These are phyloP conservation scores for Dunaliella primolecta DNA, from an alignment of 139 green algal genomes.

Conservation along the genomic window DNA sequence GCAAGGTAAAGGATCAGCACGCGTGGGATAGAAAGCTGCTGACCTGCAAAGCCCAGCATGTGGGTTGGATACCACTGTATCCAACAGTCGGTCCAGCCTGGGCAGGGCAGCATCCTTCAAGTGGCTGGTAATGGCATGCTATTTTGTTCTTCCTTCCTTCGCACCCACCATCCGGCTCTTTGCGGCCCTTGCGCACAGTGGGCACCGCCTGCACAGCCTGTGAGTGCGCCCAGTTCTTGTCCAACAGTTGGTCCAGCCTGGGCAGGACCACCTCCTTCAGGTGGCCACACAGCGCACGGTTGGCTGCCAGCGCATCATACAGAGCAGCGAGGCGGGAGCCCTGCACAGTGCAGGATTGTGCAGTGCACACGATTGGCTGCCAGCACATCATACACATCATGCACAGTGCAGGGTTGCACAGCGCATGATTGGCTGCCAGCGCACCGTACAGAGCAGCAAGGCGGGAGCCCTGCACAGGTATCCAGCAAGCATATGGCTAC, in stretches of 20 bases:
- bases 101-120: neutral
- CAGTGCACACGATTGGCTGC: slow-evolving; percentile 21
- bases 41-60: too few species aligned
- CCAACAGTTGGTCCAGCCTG: neutral
- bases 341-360: neutral
- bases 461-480: slow-evolving; percentile 7
- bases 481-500: too few species aligned
- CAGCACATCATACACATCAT: slow-evolving; percentile 23
- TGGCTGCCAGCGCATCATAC: slow-evolving; percentile 30
- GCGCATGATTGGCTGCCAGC: slow-evolving; percentile 17
- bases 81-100: neutral
- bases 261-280: neutral
- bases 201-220: slow-evolving; percentile 1
- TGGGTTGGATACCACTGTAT: too few species aligned
- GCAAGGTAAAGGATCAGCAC: too few species aligned
- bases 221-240: neutral
- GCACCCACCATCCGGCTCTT: too few species aligned
- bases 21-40: too few species aligned
- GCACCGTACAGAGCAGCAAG: slow-evolving; percentile 26
- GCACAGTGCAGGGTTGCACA: neutral
- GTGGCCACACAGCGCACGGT: slow-evolving; percentile 15
- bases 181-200: neutral
- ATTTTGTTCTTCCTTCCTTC: too few species aligned
- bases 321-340: slow-evolving; percentile 19
- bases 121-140: too few species aligned